Base-by-base conservation (phyloP, 352 stramenopile species). In the Phytophthora aleatoria region DNA sequence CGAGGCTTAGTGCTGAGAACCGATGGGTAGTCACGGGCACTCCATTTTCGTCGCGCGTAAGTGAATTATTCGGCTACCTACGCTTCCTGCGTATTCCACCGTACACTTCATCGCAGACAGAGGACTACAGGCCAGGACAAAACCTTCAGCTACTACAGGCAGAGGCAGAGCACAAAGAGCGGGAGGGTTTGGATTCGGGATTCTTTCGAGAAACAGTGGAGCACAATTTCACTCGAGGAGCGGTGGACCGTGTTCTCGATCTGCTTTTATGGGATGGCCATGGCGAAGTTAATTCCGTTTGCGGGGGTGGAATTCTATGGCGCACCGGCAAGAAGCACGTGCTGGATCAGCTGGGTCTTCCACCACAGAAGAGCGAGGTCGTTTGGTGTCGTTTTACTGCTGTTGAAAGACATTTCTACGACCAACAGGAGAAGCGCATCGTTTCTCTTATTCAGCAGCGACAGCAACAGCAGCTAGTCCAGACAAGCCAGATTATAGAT, bases 11-110 rank as follows among this genome's bases (percentile, higher is more conserved):
- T 2, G 73, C 77, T 5, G 48, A 81, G 13, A 75, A 87, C 38
- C 76, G 85, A 55, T 98, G 95, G 95, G 83, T 90, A 31, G 85
- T 98, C 20, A 96, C 83, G 7, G 95, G 95, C 13, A 98, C 94
- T 10, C 94, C 95, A 3, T 90, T 94, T 53, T 89, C 82, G 16
- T 89, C 86, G 13, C 84, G 82, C 35, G 64, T 97, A 3, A 69
- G 88, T 16, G 92, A 97, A 70, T 65, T 98, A 15, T 96, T 92
- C 61, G 90, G 89, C 2, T 84, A 91, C 36, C 74, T 97, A 26
- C 77, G 77, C 38, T 95, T 93, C 55, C 62, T 97, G 1, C 66
- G 77, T 9, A 60, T 92, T 20, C 26, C 68, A 15, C 75, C 83
- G 11, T 89, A 81, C 48, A 52, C 61, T 10, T 61, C 47, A 13